phyloP scores from a whole-genome alignment of 2,329 filamentous ascomycete genomes.

The Keithomyces neogunnii region DNA sequence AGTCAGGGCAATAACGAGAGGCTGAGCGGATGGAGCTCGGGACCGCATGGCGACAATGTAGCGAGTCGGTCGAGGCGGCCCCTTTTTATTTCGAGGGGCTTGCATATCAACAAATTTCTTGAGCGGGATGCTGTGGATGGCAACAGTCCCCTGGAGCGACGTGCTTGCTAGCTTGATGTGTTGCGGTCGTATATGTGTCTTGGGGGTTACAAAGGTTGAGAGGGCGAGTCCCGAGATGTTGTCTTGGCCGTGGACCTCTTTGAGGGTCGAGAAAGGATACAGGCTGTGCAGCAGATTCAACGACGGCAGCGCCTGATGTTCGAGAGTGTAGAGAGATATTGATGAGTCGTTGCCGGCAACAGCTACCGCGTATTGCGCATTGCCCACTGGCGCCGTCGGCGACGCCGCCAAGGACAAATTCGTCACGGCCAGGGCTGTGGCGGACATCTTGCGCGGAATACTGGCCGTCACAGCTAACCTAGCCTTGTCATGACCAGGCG shows the following conservation, averaged over 20 bases:
- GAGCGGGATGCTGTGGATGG: constrained; percentile 72
- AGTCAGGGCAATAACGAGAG: constrained; percentile 44
- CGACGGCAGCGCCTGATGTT: constrained; percentile 46
- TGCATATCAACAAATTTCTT: constrained; percentile 32
- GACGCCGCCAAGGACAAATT: constrained; percentile 52
- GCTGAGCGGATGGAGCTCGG: constrained; percentile 38
- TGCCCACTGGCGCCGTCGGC: constrained; percentile 42
- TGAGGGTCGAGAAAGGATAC: constrained; percentile 43
- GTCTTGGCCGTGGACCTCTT: constrained; percentile 41
- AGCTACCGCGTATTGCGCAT: constrained; percentile 72
- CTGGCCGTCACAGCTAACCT: constrained; percentile 43
- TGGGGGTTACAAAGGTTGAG: constrained; percentile 48
- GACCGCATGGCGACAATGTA: constrained; percentile 61
- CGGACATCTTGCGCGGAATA: constrained; percentile 61
- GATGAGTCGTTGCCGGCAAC: constrained; percentile 74
- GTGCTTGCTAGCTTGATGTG: constrained; percentile 69
- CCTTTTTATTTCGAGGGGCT: constrained; percentile 23
- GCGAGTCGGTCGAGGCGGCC: constrained; percentile 44
- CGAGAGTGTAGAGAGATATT: constrained; percentile 68
- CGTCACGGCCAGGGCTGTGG: constrained; percentile 69
- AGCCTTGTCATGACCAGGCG: constrained; percentile 27
- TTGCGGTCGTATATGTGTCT: constrained; percentile 28
- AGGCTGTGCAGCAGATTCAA: constrained; percentile 45
- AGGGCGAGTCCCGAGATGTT: constrained; percentile 53
- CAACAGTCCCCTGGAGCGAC: constrained; percentile 69